phyloP scores from a whole-genome alignment of 805 yeast genomes.

The Kuraishia floccosa region DNA sequence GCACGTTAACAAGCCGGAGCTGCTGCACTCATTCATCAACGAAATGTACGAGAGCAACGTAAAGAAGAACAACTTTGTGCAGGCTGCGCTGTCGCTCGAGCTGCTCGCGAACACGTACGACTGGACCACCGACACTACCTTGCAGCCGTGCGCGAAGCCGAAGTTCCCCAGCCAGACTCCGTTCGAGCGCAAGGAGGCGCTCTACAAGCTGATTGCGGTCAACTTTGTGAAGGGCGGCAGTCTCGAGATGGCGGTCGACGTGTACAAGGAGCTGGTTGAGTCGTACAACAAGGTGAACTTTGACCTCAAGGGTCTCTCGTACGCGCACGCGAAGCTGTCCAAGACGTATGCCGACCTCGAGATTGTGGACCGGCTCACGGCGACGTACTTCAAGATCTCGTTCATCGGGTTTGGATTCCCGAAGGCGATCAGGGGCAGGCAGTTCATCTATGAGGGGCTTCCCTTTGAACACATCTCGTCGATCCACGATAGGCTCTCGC shows the following conservation, averaged over 20 bases:
- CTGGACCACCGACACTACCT: conserved; percentile 52
- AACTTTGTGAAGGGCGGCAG: conserved; percentile 63
- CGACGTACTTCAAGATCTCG: conserved; percentile 70
- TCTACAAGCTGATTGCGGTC: conserved; percentile 59
- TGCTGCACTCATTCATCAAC: conserved; percentile 68
- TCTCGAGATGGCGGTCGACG: conserved; percentile 69
- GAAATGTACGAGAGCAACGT: conserved; percentile 60
- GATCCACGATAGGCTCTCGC: conserved; percentile 64
- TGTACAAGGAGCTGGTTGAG: conserved; percentile 65
- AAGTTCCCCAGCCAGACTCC: conserved; percentile 70
- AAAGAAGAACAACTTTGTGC: conserved; percentile 51
- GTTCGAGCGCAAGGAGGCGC: conserved; percentile 68
- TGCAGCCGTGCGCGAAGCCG: conserved; percentile 53
- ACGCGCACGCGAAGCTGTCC: conserved; percentile 57
- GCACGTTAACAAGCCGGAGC: conserved; percentile 69
- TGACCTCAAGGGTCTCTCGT: conserved; percentile 66
- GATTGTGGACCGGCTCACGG: conserved; percentile 57
- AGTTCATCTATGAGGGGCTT: conserved; percentile 74
- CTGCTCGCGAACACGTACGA: conserved; percentile 64
- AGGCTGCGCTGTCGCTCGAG: conserved; percentile 76
- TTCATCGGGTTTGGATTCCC: conserved; percentile 86
- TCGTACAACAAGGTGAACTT: conserved; percentile 65
- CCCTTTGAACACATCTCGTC: conserved; percentile 84
- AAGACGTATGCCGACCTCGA: conserved; percentile 58
- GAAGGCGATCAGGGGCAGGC: conserved; percentile 57